Evolutionary conservation across 768 basidiomycete genomes (phyloP).

Genomic region (Naematelia aurantialba): DNA sequence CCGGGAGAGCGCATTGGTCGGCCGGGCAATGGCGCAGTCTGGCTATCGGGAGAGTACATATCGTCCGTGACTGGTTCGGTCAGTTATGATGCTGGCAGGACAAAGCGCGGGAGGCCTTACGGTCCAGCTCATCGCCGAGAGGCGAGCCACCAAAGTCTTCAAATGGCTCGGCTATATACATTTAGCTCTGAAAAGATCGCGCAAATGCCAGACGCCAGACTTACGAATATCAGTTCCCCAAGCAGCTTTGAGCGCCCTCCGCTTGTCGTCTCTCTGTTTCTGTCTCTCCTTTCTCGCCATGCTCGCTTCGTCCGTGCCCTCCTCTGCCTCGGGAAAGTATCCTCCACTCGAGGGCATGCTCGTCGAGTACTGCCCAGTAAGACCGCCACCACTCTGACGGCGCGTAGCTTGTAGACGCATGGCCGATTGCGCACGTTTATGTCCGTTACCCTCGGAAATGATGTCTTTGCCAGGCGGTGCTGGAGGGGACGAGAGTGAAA

Average conservation of each 20-base stretch:
- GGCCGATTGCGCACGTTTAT: slow-evolving; percentile 5
- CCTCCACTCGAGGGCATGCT: slow-evolving; percentile 48
- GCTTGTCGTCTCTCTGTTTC: slow-evolving; percentile 44
- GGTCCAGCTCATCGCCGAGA: slow-evolving; percentile 24
- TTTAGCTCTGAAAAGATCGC: slow-evolving; percentile 8
- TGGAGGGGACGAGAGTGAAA: slow-evolving; percentile 30
- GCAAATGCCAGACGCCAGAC: slow-evolving; percentile 9
- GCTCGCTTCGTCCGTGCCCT: slow-evolving; percentile 30
- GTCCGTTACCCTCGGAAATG: slow-evolving; percentile 1
- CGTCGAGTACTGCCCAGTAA: slow-evolving; percentile 47
- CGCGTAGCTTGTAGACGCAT: slow-evolving; percentile 7
- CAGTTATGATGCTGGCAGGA: slow-evolving; percentile 4
- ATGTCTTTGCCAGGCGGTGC: slow-evolving; percentile 18
- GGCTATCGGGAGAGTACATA: slow-evolving; percentile 20
- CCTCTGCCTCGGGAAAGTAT: slow-evolving; percentile 39
- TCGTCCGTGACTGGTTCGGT: slow-evolving; percentile 22
- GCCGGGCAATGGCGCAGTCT: slow-evolving; percentile 13
- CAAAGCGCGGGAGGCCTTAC: slow-evolving; percentile 25
- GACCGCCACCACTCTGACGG: slow-evolving; percentile 37
- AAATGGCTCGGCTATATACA: slow-evolving; percentile 43
- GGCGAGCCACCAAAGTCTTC: slow-evolving; percentile 48
- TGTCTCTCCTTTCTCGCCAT: slow-evolving; percentile 38
- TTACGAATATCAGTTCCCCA: slow-evolving; percentile 50
- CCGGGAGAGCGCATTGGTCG: slow-evolving; percentile 37
- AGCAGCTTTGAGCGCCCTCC: slow-evolving; percentile 47